Conservation (phyloP, 495 filamentous ascomycete species). For the Trichoderma virens region DNA sequence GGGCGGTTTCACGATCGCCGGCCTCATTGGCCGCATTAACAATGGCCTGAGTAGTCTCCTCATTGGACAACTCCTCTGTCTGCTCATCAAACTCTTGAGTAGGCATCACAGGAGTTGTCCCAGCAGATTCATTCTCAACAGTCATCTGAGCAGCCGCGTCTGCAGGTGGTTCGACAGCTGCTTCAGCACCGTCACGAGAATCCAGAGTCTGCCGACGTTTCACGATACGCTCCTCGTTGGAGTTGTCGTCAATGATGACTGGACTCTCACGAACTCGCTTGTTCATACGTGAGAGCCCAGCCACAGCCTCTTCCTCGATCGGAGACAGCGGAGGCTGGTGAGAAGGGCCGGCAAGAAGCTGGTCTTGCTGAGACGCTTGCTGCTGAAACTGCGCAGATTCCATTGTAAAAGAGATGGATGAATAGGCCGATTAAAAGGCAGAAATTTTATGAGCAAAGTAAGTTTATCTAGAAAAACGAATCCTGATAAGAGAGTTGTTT, state of each 20-base stretch:
- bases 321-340: background rate
- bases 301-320: background rate
- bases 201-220: background rate
- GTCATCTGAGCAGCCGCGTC: background rate
- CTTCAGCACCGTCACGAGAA: background rate
- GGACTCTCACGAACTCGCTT: background rate
- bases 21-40: no score
- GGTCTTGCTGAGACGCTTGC: background rate
- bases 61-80: no score
- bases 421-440: no score
- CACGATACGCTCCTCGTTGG: background rate
- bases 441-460: no score
- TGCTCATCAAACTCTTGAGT: no score
- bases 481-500: no score
- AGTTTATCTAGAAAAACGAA: no score
- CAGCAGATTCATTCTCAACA: background rate
- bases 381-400: no score
- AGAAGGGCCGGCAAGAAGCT: background rate
- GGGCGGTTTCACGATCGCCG: no score
- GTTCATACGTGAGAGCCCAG: background rate
- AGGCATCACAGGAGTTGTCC: no score
- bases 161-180: background rate
- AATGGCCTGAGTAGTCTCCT: no score
- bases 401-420: no score
- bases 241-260: background rate